phyloP scores from a whole-genome alignment of 768 basidiomycete species.

The Amanita rimosa region DNA sequence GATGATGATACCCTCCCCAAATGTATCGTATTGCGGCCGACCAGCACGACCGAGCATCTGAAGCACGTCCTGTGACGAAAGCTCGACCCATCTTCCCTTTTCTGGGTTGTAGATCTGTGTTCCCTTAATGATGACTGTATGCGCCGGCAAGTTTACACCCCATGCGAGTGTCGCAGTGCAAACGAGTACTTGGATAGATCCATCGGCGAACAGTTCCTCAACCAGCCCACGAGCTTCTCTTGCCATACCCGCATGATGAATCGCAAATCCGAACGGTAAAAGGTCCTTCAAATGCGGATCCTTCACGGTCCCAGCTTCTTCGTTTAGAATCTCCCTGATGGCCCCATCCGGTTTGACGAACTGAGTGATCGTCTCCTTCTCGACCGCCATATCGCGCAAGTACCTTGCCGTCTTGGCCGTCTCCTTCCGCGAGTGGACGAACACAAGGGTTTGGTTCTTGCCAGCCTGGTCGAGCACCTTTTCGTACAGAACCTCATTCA shows the following conservation, averaged over 20 bases:
- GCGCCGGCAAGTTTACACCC: constrained; percentile 98
- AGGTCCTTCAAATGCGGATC: constrained; percentile 81
- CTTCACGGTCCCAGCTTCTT: constrained; percentile 74
- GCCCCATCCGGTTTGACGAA: constrained; percentile 93
- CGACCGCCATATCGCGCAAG: constrained; percentile 89
- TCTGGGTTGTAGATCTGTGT: constrained; percentile 99
- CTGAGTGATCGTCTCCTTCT: constrained; percentile 92
- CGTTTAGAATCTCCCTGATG: constrained; percentile 78
- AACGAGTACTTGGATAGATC: constrained; percentile 86
- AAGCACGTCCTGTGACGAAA: constrained; percentile 90
- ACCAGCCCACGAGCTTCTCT: constrained; percentile 84
- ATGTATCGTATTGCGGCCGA: constrained; percentile 94
- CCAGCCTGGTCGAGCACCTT: constrained; percentile 87
- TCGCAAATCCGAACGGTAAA: constrained; percentile 92
- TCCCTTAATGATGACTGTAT: constrained; percentile 99
- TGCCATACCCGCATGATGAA: constrained; percentile 97
- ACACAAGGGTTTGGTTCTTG: constrained; percentile 90
- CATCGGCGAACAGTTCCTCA: constrained; percentile 90
- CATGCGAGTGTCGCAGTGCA: constrained; percentile 98
- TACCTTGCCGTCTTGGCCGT: constrained; percentile 95
- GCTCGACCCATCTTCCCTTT: constrained; percentile 94
- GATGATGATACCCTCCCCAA: constrained; percentile 96
- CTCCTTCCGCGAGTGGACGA: constrained; percentile 98
- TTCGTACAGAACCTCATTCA: constrained; percentile 99
- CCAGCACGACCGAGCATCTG: constrained; percentile 99